Base-by-base conservation (phyloP, 176 grass and related monocot species). In the Triticum timopheevii region DNA sequence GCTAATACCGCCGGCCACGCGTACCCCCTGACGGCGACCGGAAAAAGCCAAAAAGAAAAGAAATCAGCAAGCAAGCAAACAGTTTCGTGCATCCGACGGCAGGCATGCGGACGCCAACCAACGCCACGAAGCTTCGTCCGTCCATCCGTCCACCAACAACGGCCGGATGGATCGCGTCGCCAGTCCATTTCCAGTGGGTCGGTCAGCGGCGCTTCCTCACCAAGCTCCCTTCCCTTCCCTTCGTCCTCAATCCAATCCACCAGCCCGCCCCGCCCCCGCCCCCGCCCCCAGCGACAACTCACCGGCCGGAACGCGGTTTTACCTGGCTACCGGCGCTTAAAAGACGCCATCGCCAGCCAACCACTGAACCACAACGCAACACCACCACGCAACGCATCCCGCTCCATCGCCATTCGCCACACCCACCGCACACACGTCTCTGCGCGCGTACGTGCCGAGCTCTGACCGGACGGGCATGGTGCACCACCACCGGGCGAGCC, bases 401-500 rank as follows among this genome's bases (percentile, higher is more conserved):
- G 1, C 45, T 15, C 44, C 69, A 68, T 16, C 65, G 0, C 30
- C 62, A 23, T 27, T 27, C 25, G 25, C 25, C 13, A 20, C 42
- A 19, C 22, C 13, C 75, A 6, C 25, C n/a, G 13, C 34, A 1
- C 1, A 23, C 2, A 13, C 28, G 11, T 36, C 36, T 28, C 47
- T 52, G 49, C 49, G 9, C 16, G 15, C 49, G 10, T 30, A 71
- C 36, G 24, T 49, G 1, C 30, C n/a, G 27, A 33, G 33, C 61
- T 76, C 71, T 33, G 7, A 44, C n/a, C 50, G 13, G 6, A 6
- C 45, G 52, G 83, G 30, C 28, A 94, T 94, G 92, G 80, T 89
- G 61, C 86, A 91, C 78, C 86, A 94, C 83, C 82, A 86, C 16
- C 72, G 80, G 52, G 82, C 58, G 25, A 61, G 28, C 69, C 82